phyloP scores from a whole-genome alignment of 495 filamentous ascomycete genomes.

The Neurospora sp. region DNA sequence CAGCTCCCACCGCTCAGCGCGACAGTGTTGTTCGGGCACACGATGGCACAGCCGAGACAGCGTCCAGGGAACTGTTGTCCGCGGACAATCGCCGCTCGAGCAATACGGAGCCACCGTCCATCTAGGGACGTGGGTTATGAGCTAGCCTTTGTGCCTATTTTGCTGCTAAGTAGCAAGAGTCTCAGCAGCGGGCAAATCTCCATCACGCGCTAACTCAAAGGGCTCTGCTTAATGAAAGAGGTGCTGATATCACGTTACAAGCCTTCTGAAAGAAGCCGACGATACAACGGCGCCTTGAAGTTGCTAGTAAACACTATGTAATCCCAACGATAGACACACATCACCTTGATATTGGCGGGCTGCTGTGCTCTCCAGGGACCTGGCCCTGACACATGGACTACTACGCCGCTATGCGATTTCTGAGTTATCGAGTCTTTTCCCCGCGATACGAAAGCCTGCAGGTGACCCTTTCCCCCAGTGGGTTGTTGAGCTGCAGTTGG shows the following conservation, averaged over 20 bases:
- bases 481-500: not conserved
- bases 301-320: not conserved
- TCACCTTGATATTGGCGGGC: not conserved
- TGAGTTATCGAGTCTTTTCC: not conserved
- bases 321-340: not conserved
- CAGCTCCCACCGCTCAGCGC: not conserved
- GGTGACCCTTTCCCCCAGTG: not conserved
- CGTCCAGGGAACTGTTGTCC: not conserved
- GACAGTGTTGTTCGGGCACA: not conserved
- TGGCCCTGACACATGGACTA: not conserved
- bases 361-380: not conserved
- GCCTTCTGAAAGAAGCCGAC: not conserved
- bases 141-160: not conserved
- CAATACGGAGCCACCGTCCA: not conserved
- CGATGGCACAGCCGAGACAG: not conserved
- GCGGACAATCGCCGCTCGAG: not conserved
- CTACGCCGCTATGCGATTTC: not conserved
- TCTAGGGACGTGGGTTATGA: not conserved
- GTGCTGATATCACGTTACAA: not conserved
- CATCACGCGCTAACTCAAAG: not conserved
- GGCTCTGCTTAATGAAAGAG: not conserved
- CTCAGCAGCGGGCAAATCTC: not conserved
- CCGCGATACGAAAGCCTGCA: not conserved
- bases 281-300: not conserved
- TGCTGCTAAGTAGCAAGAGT: not conserved